Percentiles rank a stretch among this genome's conserved stretches.
These are phyloP conservation scores for Lenwebbia sp. DNA, from an alignment of 345 rosid genomes.

Conservation along the genomic window DNA sequence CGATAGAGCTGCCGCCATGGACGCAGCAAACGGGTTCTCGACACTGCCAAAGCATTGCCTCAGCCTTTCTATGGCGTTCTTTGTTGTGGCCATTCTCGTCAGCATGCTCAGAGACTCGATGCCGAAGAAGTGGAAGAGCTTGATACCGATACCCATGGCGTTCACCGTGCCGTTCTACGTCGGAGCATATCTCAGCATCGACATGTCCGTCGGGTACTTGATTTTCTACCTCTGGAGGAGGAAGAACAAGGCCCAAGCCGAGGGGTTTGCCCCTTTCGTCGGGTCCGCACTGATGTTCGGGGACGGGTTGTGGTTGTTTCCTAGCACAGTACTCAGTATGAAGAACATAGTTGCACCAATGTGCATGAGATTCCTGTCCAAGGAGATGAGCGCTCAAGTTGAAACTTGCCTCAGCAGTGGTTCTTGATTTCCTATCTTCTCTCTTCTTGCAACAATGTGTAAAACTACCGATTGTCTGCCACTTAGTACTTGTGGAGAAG, in stretches of 20 bases:
- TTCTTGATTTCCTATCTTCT: not conserved
- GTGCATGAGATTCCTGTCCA: not conserved
- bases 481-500: not conserved
- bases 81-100: not conserved
- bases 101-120: not conserved
- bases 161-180: not conserved
- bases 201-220: not conserved
- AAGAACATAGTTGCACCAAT: not conserved
- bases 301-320: not conserved
- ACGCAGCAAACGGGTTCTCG: not conserved
- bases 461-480: not conserved
- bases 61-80: not conserved
- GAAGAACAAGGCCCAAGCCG: not conserved
- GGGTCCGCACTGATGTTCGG: not conserved
- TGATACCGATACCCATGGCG: not conserved
- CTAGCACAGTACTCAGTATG: not conserved
- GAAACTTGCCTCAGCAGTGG: not conserved
- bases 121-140: not conserved
- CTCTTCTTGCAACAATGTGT: not conserved
- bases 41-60: not conserved
- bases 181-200: not conserved
- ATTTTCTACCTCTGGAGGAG: not conserved
- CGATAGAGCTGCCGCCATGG: not conserved
- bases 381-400: not conserved
- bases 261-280: not conserved